phyloP scores from a whole-genome alignment of 108 stramenopile species.

The Cyclostephanos invisitatus region DNA sequence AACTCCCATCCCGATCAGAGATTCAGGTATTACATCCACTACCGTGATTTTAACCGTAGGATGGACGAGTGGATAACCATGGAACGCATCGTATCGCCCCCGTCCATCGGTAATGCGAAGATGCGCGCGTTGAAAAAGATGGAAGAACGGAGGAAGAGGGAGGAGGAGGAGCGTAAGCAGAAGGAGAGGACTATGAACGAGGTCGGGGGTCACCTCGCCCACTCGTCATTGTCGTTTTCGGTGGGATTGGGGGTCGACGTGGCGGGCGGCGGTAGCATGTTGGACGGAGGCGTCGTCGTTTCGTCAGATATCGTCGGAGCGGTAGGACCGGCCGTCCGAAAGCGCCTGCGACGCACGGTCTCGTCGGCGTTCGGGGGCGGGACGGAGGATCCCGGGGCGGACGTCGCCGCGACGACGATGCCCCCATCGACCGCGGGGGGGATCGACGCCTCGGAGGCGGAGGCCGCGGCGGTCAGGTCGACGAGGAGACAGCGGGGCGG shows the following conservation, averaged over 20 bases:
- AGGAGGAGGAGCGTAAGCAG: constrained; percentile 48
- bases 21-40: constrained; percentile 97
- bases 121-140: constrained; percentile 69
- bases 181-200: constrained; percentile 19
- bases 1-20: constrained; percentile 15
- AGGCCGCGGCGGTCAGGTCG: background rate
- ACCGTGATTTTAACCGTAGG: constrained; percentile 94
- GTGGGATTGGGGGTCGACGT: constrained; percentile 8
- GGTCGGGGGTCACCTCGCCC: constrained; percentile 1
- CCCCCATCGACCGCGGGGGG: background rate
- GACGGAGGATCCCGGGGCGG: constrained; percentile 6
- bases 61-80: constrained; percentile 98
- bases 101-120: constrained; percentile 82
- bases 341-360: background rate
- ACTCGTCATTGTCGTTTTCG: background rate
- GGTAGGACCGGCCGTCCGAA: constrained; percentile 15
- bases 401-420: background rate
- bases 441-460: background rate
- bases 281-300: background rate
- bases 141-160: constrained; percentile 36
- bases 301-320: constrained; percentile 25
- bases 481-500: constrained; percentile 17
- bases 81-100: constrained; percentile 79
- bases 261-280: constrained; percentile 4
- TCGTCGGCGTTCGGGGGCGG: background rate